Evolutionary conservation across 352 stramenopile species (phyloP).

Genomic region (Phytophthora melonis): DNA sequence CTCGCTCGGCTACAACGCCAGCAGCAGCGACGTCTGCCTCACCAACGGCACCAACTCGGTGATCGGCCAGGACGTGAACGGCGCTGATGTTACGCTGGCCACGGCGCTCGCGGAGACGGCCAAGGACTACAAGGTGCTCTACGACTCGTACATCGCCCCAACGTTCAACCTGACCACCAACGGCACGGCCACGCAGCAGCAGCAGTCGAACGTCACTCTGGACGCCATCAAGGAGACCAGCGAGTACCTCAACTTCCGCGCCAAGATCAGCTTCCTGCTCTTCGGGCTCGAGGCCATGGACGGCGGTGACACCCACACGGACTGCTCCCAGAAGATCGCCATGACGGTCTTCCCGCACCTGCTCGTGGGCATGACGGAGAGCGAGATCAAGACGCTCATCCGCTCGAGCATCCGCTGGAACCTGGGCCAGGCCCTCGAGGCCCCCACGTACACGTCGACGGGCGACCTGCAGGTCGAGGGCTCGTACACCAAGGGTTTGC

Average conservation of each 20-base stretch:
- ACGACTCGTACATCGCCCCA: conserved; percentile 59
- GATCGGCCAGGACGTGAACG: conserved; percentile 50
- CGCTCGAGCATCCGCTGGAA: conserved; percentile 59
- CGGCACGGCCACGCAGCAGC: not conserved
- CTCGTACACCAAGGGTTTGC: conserved; percentile 60
- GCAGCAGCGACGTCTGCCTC: conserved; percentile 56
- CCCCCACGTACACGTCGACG: conserved; percentile 49
- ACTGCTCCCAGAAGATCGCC: conserved; percentile 52
- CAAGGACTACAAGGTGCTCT: conserved; percentile 64
- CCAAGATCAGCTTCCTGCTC: conserved; percentile 60
- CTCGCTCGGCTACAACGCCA: conserved; percentile 62
- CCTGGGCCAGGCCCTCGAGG: conserved; percentile 49
- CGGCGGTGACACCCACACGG: conserved; percentile 45
- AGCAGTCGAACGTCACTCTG: conserved; percentile 25
- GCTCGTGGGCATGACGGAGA: conserved; percentile 62
- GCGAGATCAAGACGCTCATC: conserved; percentile 62
- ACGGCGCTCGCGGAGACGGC: conserved; percentile 38
- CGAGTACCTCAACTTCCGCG: conserved; percentile 67
- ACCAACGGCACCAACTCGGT: conserved; percentile 54
- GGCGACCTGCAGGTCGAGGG: conserved; percentile 51
- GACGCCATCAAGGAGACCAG: conserved; percentile 50
- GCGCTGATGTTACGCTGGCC: conserved; percentile 54
- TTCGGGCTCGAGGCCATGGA: conserved; percentile 60
- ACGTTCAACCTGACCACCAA: conserved; percentile 52
- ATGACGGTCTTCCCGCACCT: conserved; percentile 71